Conservation (phyloP, 768 basidiomycete genomes). For the Rhizopogon rudus region DNA sequence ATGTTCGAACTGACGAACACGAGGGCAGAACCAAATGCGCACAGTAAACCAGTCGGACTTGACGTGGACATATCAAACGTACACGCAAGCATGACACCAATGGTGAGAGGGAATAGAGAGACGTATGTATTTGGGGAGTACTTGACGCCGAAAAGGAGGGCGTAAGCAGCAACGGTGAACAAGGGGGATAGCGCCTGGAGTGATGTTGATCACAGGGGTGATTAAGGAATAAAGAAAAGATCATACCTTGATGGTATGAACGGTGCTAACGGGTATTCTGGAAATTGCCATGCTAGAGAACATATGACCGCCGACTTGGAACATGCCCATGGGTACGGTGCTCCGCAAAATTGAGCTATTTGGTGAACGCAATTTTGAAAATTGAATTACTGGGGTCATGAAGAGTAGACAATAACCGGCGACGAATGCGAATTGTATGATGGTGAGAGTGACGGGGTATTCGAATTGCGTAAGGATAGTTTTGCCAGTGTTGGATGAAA, state of each 20-base stretch:
- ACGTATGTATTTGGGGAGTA: conserved; percentile 91
- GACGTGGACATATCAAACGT: conserved; percentile 90
- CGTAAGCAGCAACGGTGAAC: conserved; percentile 96
- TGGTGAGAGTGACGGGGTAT: conserved; percentile 95
- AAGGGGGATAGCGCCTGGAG: conserved; percentile 89
- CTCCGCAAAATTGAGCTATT: conserved; percentile 66
- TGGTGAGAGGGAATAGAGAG: conserved; percentile 88
- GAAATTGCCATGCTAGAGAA: conserved; percentile 98
- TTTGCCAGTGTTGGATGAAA: conserved; percentile 97
- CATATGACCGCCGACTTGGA: conserved; percentile 97
- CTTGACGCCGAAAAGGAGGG: conserved; percentile 86
- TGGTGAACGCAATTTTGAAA: conserved; percentile 65
- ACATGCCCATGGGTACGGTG: conserved; percentile 93
- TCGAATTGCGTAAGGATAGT: conserved; percentile 88
- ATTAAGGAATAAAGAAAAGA: not conserved
- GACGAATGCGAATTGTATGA: conserved; percentile 96
- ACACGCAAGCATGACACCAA: conserved; percentile 97
- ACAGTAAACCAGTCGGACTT: conserved; percentile 81
- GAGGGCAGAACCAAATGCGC: conserved; percentile 94
- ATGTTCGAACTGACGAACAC: conserved; percentile 98
- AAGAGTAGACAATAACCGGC: conserved; percentile 80
- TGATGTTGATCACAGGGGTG: conserved; percentile 1
- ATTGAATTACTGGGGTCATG: conserved; percentile 70
- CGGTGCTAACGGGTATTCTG: conserved; percentile 93
- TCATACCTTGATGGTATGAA: conserved; percentile 96